A percentile compares a stretch with the other conserved stretches of the same genome.
These are phyloP conservation scores for Pseudocercospora cruenta DNA, from an alignment of 2,329 filamentous ascomycete species.

Conservation along the genomic window DNA sequence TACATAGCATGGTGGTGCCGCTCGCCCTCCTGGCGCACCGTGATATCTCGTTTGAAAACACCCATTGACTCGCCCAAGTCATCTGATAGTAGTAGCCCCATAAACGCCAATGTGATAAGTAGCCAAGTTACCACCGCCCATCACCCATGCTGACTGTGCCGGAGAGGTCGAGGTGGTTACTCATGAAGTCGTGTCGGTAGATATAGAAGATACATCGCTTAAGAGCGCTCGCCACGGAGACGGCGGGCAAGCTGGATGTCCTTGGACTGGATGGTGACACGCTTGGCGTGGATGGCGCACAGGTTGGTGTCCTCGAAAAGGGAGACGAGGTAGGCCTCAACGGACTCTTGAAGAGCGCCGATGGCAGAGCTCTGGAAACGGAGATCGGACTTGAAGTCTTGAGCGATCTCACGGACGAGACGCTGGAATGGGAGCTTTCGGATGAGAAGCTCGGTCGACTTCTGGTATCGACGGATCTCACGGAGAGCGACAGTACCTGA, in stretches of 20 bases:
- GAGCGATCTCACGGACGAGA: conserved; percentile 76
- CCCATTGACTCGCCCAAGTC: conserved; percentile 32
- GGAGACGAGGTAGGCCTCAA: conserved; percentile 94
- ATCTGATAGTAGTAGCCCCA: conserved; percentile 27
- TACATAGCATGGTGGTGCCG: conserved; percentile 37
- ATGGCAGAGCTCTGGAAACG: conserved; percentile 97
- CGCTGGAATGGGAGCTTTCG: too few relatives aligned
- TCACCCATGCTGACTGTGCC: conserved; percentile 34
- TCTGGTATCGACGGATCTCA: conserved; percentile 91
- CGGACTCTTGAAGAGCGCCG: conserved; percentile 87
- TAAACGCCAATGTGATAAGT: conserved; percentile 25
- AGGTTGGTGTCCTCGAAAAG: conserved; percentile 97
- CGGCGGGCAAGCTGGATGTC: conserved; percentile 86
- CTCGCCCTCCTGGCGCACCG: conserved; percentile 33
- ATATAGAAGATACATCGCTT: conserved; percentile 37
- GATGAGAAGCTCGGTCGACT: too few relatives aligned
- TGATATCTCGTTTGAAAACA: conserved; percentile 40
- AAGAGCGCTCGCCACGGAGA: conserved; percentile 59
- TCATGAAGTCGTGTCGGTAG: conserved; percentile 28
- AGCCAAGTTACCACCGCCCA: conserved; percentile 35
- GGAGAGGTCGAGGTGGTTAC: conserved; percentile 36
- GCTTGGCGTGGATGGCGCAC: conserved; percentile 94
- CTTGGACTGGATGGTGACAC: conserved; percentile 89
- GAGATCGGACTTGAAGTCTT: conserved; percentile 68
- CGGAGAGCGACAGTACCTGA: conserved; percentile 80